These are phyloP conservation scores for Chlorella vulgaris DNA, from an alignment of 139 green algal species.

Conservation along the genomic window DNA sequence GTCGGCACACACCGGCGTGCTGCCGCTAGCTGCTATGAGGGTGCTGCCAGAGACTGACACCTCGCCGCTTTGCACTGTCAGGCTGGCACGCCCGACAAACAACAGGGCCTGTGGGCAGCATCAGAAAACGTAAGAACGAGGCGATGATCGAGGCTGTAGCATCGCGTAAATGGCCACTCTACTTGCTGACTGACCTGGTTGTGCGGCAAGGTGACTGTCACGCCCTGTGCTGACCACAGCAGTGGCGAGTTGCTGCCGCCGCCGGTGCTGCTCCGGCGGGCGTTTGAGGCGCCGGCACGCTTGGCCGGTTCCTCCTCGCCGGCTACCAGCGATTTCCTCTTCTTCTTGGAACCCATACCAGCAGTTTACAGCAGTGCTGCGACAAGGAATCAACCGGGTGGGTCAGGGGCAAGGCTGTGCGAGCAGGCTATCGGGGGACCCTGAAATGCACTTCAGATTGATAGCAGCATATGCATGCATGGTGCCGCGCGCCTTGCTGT, in stretches of 20 bases:
- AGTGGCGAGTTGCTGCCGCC: not conserved
- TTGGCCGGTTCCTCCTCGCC: conserved; percentile 12
- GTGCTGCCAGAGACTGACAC: not conserved
- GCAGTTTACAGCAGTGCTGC: not conserved
- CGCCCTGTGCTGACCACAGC: not conserved
- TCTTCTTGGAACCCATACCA: conserved; percentile 27
- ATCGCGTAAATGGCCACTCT: too few relatives aligned
- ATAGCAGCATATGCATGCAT: not conserved
- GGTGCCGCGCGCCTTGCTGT: too few relatives aligned
- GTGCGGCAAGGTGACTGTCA: not conserved
- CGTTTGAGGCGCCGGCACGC: not conserved
- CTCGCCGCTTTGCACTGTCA: conserved; percentile 33
- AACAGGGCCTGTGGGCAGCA: conserved; percentile 20
- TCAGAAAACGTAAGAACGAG: not conserved
- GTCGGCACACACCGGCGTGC: conserved; percentile 21
- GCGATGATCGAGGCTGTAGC: not conserved
- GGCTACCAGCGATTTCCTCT: conserved; percentile 6
- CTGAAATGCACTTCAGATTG: not conserved
- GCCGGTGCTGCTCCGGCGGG: not conserved
- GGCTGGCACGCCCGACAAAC: conserved; percentile 10
- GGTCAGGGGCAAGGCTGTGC: too few relatives aligned
- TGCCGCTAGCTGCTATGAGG: not conserved
- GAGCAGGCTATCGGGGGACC: too few relatives aligned
- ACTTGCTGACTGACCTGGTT: conserved; percentile 2
- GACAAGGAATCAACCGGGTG: too few relatives aligned